Evolutionary conservation across 768 basidiomycete species (phyloP).

Genomic region (Agrocybe pediades): DNA sequence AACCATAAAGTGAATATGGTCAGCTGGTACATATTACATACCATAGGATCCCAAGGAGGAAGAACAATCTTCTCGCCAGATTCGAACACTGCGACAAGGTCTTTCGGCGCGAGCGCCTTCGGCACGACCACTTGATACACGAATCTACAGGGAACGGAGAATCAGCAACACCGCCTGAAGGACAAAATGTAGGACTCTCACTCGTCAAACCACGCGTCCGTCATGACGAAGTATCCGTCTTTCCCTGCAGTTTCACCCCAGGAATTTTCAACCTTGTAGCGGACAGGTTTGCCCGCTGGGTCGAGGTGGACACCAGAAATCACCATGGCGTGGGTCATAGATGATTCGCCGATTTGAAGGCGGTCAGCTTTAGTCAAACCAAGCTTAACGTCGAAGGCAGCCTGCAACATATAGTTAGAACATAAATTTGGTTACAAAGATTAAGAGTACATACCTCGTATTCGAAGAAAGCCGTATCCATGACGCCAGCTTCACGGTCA

Average conservation of each 20-base stretch:
- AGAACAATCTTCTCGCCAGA: slow-evolving; percentile 62
- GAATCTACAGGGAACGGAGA: slow-evolving; percentile 45
- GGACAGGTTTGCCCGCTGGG: slow-evolving; percentile 64
- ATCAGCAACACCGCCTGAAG: neutral
- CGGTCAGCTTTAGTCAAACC: slow-evolving; percentile 85
- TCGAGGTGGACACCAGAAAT: slow-evolving; percentile 93
- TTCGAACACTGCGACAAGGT: slow-evolving; percentile 82
- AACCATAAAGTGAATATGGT: neutral
- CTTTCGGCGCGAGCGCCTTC: slow-evolving; percentile 74
- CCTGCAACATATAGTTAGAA: slow-evolving; percentile 38
- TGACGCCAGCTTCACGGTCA: slow-evolving; percentile 69
- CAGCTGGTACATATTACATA: slow-evolving; percentile 27
- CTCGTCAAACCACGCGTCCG: slow-evolving; percentile 90
- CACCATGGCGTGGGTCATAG: slow-evolving; percentile 97
- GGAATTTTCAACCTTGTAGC: slow-evolving; percentile 98
- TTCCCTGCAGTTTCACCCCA: slow-evolving; percentile 83
- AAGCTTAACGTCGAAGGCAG: slow-evolving; percentile 81
- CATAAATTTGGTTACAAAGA: neutral
- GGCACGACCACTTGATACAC: slow-evolving; percentile 95
- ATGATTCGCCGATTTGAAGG: slow-evolving; percentile 77
- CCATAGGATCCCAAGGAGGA: slow-evolving; percentile 95
- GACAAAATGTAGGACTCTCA: slow-evolving; percentile 37
- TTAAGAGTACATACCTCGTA: slow-evolving; percentile 58
- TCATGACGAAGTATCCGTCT: slow-evolving; percentile 93
- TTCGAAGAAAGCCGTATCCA: slow-evolving; percentile 84